Evolutionary conservation across 2,329 filamentous ascomycete genomes (phyloP), one percentile per base, ranked within the genome.

Genomic region (Aureobasidium sp.): DNA sequence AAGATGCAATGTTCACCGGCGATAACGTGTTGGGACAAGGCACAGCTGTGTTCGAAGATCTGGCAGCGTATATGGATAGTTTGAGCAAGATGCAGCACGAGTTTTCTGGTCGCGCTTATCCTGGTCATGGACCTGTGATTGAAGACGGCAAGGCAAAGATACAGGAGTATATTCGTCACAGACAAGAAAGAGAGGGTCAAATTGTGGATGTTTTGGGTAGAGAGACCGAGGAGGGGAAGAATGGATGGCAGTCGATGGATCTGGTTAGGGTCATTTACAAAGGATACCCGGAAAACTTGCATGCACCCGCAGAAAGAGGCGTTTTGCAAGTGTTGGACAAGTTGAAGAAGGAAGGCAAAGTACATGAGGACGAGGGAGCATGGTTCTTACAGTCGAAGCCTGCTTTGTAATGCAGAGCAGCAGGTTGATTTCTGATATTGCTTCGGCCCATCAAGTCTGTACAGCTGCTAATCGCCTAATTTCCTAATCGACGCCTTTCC

Each of bases 11-110:
- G 77, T 94, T 96, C 73, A 95, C 91, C 0, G 91, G 88, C 7
- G 91, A 96, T 74, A 95, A 93, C 70, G 87, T 96, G 1, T 80
- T 96, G 2, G 91, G 91, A 1, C 89, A 96, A 63, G 91, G 91
- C 13, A 95, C 90, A 2, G 86, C 89, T 3, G 90, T 94, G 0
- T 95, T 95, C 67, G 90, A 95, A 72, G 84, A 94, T 65, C 78
- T 96, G 9, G 73, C 76, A 1, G 76, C 77, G 0, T 96, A 95
- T 71, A 77, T 95, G 65, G 70, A 73, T 25, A 90, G 85, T 63
- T 77, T 96, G 13, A 79, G 84, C 42, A 80, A 79, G 65, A 94
- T 96, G 90, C 78, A 79, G 49, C 78, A 79, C 45, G 73, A 75
- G 7, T 89, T 90, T 67, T 74, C 73, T 0, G 88, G 89, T 1